phyloP scores from a whole-genome alignment of 169 alveolate species.

The Theileria annulata region DNA sequence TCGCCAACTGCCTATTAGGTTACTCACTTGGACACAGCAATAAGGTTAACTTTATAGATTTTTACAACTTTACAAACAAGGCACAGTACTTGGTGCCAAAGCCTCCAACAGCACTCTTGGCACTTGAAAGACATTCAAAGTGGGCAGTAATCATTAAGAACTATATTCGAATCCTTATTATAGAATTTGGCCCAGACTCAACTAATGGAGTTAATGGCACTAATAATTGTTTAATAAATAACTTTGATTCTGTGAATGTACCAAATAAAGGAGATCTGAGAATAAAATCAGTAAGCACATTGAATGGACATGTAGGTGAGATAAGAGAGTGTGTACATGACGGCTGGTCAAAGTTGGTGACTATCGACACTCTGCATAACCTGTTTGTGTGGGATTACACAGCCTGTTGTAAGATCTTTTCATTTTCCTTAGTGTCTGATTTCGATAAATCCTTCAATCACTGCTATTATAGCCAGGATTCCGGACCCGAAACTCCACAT shows the following conservation, averaged over 20 bases:
- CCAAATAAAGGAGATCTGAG: too few relatives aligned
- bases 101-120: constrained; percentile 44
- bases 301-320: constrained; percentile 45
- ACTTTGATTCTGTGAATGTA: too few relatives aligned
- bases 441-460: not conserved
- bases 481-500: too few relatives aligned
- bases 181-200: not conserved
- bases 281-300: constrained; percentile 18
- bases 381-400: constrained; percentile 59
- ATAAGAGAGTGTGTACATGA: constrained; percentile 46
- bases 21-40: constrained; percentile 6
- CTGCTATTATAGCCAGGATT: not conserved
- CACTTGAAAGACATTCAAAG: constrained; percentile 40
- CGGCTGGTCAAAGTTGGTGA: constrained; percentile 55
- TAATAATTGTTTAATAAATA: too few relatives aligned
- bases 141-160: constrained; percentile 60
- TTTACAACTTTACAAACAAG: not conserved
- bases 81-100: constrained; percentile 32
- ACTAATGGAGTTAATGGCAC: too few relatives aligned
- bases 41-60: constrained; percentile 9
- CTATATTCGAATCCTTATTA: constrained; percentile 44
- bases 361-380: constrained; percentile 23
- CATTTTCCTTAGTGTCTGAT: constrained; percentile 21
- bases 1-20: constrained; percentile 14
- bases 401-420: constrained; percentile 39